phyloP scores from a whole-genome alignment of 345 rosid genomes.

The Turnera subulata region DNA sequence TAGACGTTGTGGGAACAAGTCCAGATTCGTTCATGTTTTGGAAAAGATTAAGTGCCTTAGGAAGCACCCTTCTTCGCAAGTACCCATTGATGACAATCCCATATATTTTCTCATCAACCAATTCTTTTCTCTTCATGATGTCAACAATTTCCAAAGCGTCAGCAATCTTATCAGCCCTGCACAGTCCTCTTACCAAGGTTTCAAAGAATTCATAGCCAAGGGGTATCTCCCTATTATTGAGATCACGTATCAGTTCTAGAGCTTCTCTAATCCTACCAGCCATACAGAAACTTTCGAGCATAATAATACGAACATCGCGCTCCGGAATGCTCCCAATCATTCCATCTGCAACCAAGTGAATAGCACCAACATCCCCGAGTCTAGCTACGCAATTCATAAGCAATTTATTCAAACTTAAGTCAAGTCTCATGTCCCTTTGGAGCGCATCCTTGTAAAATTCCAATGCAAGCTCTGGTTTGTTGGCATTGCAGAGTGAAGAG shows the following conservation, averaged over 20 bases:
- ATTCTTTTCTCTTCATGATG: slow-evolving; percentile 54
- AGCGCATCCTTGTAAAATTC: slow-evolving; percentile 73
- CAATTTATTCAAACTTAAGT: slow-evolving; percentile 47
- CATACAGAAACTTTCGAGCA: slow-evolving; percentile 62
- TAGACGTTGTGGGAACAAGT: slow-evolving; percentile 38
- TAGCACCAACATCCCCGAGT: slow-evolving; percentile 45
- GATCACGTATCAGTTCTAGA: slow-evolving; percentile 52
- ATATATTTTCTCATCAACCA: slow-evolving; percentile 45
- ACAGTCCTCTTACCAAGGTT: slow-evolving; percentile 68
- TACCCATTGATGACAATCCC: slow-evolving; percentile 56
- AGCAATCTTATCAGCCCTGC: slow-evolving; percentile 52
- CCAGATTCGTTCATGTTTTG: slow-evolving; percentile 53
- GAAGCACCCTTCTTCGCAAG: slow-evolving; percentile 49
- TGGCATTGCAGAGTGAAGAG: slow-evolving; percentile 46
- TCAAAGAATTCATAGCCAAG: slow-evolving; percentile 48
- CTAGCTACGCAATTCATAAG: slow-evolving; percentile 44
- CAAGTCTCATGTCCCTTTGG: slow-evolving; percentile 47
- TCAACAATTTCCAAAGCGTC: slow-evolving; percentile 76
- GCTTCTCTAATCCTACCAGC: slow-evolving; percentile 76
- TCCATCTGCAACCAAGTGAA: slow-evolving; percentile 51
- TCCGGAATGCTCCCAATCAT: slow-evolving; percentile 55
- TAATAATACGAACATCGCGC: slow-evolving; percentile 41
- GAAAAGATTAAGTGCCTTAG: slow-evolving; percentile 54
- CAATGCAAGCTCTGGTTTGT: slow-evolving; percentile 57
- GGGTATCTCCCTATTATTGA: slow-evolving; percentile 45